Conservation (phyloP, 805 yeast species). For the Naumovozyma baii region DNA sequence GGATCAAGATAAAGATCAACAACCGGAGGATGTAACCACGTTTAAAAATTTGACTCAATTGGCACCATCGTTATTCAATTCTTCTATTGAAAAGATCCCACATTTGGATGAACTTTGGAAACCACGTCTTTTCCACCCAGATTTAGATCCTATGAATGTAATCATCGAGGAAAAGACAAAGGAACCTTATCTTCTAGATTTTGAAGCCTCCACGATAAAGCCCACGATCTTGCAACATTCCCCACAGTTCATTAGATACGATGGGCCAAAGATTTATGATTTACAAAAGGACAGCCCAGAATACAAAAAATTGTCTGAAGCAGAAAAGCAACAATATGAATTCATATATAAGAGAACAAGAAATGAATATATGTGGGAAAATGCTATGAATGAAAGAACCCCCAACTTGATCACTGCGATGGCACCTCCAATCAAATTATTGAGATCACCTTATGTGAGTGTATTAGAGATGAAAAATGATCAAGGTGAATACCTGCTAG, state of each 20-base stretch:
- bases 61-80: constrained; percentile 48
- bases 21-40: constrained; percentile 41
- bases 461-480: constrained; percentile 50
- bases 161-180: constrained; percentile 32
- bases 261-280: constrained; percentile 79
- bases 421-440: constrained; percentile 69
- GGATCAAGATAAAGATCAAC: constrained; percentile 35
- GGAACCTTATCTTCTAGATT: constrained; percentile 55
- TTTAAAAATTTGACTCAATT: constrained; percentile 51
- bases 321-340: constrained; percentile 69
- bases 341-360: constrained; percentile 85
- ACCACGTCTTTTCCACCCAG: constrained; percentile 72
- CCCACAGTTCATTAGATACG: constrained; percentile 78
- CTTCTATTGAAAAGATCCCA: constrained; percentile 45
- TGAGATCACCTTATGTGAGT: constrained; percentile 54
- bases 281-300: constrained; percentile 65
- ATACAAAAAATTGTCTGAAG: constrained; percentile 54
- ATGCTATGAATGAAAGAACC: constrained; percentile 52
- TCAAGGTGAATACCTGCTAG: constrained; percentile 44
- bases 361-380: constrained; percentile 85
- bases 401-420: constrained; percentile 70
- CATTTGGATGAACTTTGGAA: constrained; percentile 51
- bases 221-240: constrained; percentile 73
- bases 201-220: constrained; percentile 70
- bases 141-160: constrained; percentile 85